Evolutionary conservation across 1,284 basidiomycete genomes (phyloP).

Genomic region (Ganoderma resinaceum): DNA sequence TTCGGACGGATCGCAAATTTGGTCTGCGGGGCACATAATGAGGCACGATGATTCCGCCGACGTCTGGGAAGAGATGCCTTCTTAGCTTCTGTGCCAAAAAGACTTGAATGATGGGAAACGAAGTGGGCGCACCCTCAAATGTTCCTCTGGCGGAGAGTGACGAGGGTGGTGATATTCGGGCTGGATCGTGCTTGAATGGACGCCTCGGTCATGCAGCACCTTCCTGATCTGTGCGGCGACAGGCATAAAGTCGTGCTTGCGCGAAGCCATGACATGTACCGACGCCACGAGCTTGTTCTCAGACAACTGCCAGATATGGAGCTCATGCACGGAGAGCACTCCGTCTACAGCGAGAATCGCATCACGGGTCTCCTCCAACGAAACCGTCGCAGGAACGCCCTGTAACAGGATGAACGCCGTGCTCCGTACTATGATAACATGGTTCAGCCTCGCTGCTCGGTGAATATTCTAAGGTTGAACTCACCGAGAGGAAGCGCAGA

Average conservation of each 20-base stretch:
- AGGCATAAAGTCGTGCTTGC: conserved; percentile 88
- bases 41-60: conserved; percentile 45
- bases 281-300: conserved; percentile 93
- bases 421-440: conserved; percentile 71
- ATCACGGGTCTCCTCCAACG: conserved; percentile 84
- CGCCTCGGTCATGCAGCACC: conserved; percentile 88
- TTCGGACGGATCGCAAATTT: conserved; percentile 70
- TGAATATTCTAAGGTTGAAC: conserved; percentile 31
- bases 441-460: conserved; percentile 1
- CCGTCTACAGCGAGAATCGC: conserved; percentile 86
- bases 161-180: conserved; percentile 70
- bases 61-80: conserved; percentile 30
- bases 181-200: conserved; percentile 94
- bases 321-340: conserved; percentile 91
- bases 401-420: conserved; percentile 98
- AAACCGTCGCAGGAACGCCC: conserved; percentile 91
- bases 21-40: conserved; percentile 61
- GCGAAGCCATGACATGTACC: conserved; percentile 91
- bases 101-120: conserved; percentile 33
- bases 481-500: conserved; percentile 92
- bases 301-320: conserved; percentile 96
- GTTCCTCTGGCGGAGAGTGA: conserved; percentile 50
- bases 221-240: conserved; percentile 87
- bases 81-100: conserved; percentile 35
- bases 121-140: conserved; percentile 50